These are phyloP conservation scores for Darksidea phi DNA, from an alignment of 495 filamentous ascomycete genomes.

Conservation along the genomic window DNA sequence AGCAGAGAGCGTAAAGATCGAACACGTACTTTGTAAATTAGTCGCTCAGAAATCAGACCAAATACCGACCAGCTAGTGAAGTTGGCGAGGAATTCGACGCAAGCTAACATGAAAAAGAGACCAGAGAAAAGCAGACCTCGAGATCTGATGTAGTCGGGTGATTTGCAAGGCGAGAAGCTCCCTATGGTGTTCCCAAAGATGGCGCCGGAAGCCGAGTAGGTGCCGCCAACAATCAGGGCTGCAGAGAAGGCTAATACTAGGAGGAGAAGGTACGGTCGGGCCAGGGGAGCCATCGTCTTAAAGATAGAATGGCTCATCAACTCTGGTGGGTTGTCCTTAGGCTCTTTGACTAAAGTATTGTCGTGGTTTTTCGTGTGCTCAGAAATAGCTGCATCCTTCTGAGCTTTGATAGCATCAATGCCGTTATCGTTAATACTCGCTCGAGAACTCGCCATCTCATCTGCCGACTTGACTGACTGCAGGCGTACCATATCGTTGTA, in stretches of 20 bases:
- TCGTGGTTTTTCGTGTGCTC: background rate
- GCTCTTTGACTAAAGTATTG: slow-evolving; percentile 30
- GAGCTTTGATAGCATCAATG: background rate
- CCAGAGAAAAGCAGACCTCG: slow-evolving; percentile 63
- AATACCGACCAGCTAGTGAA: slow-evolving; percentile 69
- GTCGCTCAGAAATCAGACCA: slow-evolving; percentile 76
- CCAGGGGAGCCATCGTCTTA: slow-evolving; percentile 13
- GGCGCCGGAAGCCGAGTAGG: slow-evolving; percentile 14
- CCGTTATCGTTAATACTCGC: background rate
- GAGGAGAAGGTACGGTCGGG: slow-evolving; percentile 19
- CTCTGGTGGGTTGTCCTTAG: slow-evolving; percentile 27
- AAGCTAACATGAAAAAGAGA: slow-evolving; percentile 90
- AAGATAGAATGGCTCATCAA: background rate
- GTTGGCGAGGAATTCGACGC: slow-evolving; percentile 72
- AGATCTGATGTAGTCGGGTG: slow-evolving; percentile 9
- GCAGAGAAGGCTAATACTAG: slow-evolving; percentile 23
- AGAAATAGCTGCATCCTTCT: background rate
- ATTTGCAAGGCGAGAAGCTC: slow-evolving; percentile 17
- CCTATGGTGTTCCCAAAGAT: slow-evolving; percentile 32
- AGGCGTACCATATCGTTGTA: slow-evolving; percentile 39
- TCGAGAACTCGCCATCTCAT: background rate
- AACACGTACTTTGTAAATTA: slow-evolving; percentile 78
- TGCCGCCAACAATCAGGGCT: slow-evolving; percentile 22
- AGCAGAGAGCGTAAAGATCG: slow-evolving; percentile 79
- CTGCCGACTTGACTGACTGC: slow-evolving; percentile 31